Evolutionary conservation across 371 early-diverging fungal species (phyloP).

Genomic region (Scutellospora calospora): DNA sequence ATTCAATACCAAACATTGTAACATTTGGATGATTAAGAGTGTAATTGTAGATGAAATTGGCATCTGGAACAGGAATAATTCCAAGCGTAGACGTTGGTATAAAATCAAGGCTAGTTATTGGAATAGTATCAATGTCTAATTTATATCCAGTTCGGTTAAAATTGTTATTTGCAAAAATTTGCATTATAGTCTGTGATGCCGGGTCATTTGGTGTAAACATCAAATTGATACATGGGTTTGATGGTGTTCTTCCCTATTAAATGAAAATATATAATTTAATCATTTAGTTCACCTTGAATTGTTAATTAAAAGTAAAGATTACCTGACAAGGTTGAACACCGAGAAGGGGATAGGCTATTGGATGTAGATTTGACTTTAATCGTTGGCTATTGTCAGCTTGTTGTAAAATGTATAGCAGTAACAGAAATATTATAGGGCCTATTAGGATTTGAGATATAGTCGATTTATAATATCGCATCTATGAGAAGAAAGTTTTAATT

Average conservation of each 20-base stretch:
- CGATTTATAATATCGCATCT: slow-evolving; percentile 60
- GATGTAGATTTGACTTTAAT: slow-evolving; percentile 56
- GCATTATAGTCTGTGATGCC: slow-evolving; percentile 57
- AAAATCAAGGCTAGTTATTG: slow-evolving; percentile 36
- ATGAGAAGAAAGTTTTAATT: not conserved
- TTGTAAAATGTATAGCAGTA: slow-evolving; percentile 71
- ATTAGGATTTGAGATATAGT: slow-evolving; percentile 69
- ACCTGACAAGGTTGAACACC: slow-evolving; percentile 68
- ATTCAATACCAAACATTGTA: slow-evolving; percentile 67
- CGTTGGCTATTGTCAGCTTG: slow-evolving; percentile 64
- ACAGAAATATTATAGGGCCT: slow-evolving; percentile 70
- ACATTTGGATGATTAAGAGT: slow-evolving; percentile 66
- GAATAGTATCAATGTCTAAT: slow-evolving; percentile 19
- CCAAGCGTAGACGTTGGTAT: slow-evolving; percentile 55
- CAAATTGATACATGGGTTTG: slow-evolving; percentile 67
- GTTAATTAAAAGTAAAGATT: not conserved
- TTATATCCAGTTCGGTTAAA: slow-evolving; percentile 51
- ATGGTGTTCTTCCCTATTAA: slow-evolving; percentile 52
- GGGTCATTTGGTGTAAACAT: slow-evolving; percentile 67
- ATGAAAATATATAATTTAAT: not conserved
- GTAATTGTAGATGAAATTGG: slow-evolving; percentile 71
- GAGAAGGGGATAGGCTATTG: slow-evolving; percentile 57
- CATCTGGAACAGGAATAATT: slow-evolving; percentile 64
- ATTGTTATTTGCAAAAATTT: slow-evolving; percentile 56
- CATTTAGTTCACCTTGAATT: too few relatives aligned